Evolutionary conservation across 1,284 basidiomycete genomes (phyloP).

Genomic region (Wallemia ichthyophaga): DNA sequence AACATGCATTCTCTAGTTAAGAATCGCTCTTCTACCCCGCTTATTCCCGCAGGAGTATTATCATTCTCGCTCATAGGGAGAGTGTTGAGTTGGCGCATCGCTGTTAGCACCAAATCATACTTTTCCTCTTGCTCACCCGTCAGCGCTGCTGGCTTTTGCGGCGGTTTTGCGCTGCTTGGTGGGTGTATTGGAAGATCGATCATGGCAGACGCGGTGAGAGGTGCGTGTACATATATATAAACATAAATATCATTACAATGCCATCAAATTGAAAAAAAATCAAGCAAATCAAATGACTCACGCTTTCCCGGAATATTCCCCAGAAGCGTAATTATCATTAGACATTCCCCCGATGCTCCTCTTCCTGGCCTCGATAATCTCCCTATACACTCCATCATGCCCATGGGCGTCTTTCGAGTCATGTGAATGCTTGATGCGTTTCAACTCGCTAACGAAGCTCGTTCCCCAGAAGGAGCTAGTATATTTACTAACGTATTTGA

Average conservation of each 20-base stretch:
- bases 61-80: neutral
- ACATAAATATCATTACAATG: too few species aligned
- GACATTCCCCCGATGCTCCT: neutral
- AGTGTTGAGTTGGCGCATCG: neutral
- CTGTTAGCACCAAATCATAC: neutral
- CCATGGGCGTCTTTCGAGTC: neutral
- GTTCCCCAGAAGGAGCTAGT: slow-evolving; percentile 75
- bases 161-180: neutral
- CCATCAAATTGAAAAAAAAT: too few species aligned
- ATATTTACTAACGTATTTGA: slow-evolving; percentile 83
- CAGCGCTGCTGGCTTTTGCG: neutral
- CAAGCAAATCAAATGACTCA: too few species aligned
- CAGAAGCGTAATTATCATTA: too few species aligned
- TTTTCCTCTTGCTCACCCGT: neutral
- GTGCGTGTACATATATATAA: too few species aligned
- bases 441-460: slow-evolving; percentile 26
- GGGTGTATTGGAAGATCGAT: neutral
- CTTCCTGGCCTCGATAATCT: neutral
- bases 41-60: neutral
- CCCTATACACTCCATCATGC: neutral
- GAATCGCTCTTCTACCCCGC: neutral
- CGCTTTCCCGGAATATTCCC: too few species aligned
- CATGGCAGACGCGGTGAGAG: neutral
- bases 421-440: neutral
- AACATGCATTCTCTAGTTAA: slow-evolving; percentile 2